Evolutionary conservation across 495 filamentous ascomycete genomes (phyloP), one percentile per base, ranked within the genome.

Genomic region (Chaetomium cochliodes): DNA sequence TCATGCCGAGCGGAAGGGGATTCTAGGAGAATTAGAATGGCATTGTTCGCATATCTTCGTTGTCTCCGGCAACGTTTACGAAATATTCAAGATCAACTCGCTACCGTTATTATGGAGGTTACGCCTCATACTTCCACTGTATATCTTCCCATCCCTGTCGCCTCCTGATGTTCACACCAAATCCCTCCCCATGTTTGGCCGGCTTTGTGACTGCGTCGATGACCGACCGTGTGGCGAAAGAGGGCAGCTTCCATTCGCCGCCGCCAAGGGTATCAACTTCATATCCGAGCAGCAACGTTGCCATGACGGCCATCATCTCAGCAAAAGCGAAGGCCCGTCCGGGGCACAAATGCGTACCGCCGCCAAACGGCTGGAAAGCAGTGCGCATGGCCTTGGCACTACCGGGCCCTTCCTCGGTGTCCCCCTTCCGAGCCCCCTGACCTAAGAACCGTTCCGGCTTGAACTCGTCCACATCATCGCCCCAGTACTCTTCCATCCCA

Each of bases 161-260:
- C 26, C 30, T 64, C 30, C n/a, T 53, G 11, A 69, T 54, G 11
- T 16, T 44, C 0, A 67, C 26, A 6, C 64, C 62, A 46, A 67
- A 65, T 5, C 62, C 62, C 46, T 62, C 42, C 8, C 61, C 64
- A 11, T 55, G 12, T 7, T 55, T 54, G 3, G 64, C 62, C 0
- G 64, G 68, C 61, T 67, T 69, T 12, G 68, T 55, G 8, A 67
- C 65, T 0, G 68, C 68, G 44, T 70, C 68, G 25, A 70, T 57
- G 7, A 70, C 9, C 16, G 60, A 67, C 18, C 51, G 20, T 2
- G 61, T 42, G 5, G 56, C 61, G 13, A 51, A 58, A 5, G 7
- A 7, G 2, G 67, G 67, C 50, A 64, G 16, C 37, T 51, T 49
- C 64, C 61, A 65, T 51, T 42, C 33, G 20, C 8, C 37, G 2